A percentile compares a stretch with the other conserved stretches of the same genome.
Evolutionary conservation across 1,284 basidiomycete genomes (phyloP).

Genomic region (Cutaneotrichosporon sp.): DNA sequence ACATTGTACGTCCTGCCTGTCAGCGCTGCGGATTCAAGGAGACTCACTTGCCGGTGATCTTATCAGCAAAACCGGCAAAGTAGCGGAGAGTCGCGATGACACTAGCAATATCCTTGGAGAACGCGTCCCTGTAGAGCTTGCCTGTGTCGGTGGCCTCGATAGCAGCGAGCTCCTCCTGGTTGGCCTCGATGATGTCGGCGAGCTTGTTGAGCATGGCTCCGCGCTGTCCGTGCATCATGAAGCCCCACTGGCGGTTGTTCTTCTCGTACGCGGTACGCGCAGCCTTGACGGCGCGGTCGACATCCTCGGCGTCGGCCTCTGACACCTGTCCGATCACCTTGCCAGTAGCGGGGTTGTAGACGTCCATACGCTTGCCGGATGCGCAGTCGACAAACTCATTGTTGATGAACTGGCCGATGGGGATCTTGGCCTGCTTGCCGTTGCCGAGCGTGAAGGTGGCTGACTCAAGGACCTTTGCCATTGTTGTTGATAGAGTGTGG

Average conservation of each 20-base stretch:
- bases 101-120: constrained; percentile 78
- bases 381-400: constrained; percentile 39
- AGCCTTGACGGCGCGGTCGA: constrained; percentile 76
- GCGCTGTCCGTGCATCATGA: constrained; percentile 60
- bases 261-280: constrained; percentile 75
- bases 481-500: background rate
- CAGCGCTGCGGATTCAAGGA: background rate
- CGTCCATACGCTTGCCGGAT: constrained; percentile 34
- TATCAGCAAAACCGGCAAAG: constrained; percentile 61
- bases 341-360: constrained; percentile 58
- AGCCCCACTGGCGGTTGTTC: constrained; percentile 70
- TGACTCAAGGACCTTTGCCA: constrained; percentile 7
- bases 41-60: constrained; percentile 65
- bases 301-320: constrained; percentile 59
- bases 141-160: constrained; percentile 77
- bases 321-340: constrained; percentile 47
- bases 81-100: constrained; percentile 71
- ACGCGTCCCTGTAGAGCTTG: constrained; percentile 74
- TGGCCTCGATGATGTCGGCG: constrained; percentile 84
- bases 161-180: constrained; percentile 66
- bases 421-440: constrained; percentile 23
- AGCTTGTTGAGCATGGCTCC: constrained; percentile 73
- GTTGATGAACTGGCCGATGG: constrained; percentile 34
- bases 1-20: constrained; percentile 21
- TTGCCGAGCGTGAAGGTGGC: constrained; percentile 24